phyloP scores from a whole-genome alignment of 768 basidiomycete genomes.

The Lentinus tigrinus region DNA sequence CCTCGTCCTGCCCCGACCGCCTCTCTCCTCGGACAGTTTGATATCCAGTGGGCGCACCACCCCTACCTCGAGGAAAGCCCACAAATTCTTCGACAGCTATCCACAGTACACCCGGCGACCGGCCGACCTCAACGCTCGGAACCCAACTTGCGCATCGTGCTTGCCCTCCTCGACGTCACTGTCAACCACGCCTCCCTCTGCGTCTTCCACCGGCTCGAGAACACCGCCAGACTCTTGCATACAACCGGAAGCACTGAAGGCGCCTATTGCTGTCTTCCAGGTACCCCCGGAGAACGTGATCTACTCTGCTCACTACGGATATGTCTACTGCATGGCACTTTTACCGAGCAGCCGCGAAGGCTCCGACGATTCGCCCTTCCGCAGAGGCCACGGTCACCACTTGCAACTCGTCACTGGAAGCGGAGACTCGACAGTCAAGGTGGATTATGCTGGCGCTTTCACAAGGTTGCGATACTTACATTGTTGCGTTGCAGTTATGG shows the following conservation, averaged over 20 bases:
- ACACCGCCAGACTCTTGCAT: slow-evolving; percentile 8
- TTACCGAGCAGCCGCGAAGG: slow-evolving; percentile 41
- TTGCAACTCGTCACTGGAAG: slow-evolving; percentile 72
- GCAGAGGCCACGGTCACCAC: slow-evolving; percentile 20
- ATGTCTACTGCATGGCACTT: slow-evolving; percentile 81
- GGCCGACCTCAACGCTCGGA: slow-evolving; percentile 68
- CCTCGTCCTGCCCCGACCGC: neutral
- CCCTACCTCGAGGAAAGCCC: slow-evolving; percentile 45
- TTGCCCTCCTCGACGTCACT: slow-evolving; percentile 32
- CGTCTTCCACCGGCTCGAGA: slow-evolving; percentile 4
- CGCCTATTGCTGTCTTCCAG: slow-evolving; percentile 41
- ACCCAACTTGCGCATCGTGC: slow-evolving; percentile 35
- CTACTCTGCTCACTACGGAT: slow-evolving; percentile 91
- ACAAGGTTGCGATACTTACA: neutral
- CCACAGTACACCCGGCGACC: slow-evolving; percentile 67
- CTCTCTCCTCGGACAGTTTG: slow-evolving; percentile 12
- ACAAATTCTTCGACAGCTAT: slow-evolving; percentile 93
- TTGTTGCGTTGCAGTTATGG: slow-evolving; percentile 56
- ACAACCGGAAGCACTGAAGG: slow-evolving; percentile 1
- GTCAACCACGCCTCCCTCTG: slow-evolving; percentile 3
- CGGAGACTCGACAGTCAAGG: slow-evolving; percentile 90
- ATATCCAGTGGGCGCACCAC: slow-evolving; percentile 32
- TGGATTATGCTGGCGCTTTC: slow-evolving; percentile 24
- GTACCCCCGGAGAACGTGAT: slow-evolving; percentile 72
- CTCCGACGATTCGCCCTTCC: slow-evolving; percentile 29